Conservation (phyloP, 129 eudicot species). For the Chrysanthemum seticuspe region DNA sequence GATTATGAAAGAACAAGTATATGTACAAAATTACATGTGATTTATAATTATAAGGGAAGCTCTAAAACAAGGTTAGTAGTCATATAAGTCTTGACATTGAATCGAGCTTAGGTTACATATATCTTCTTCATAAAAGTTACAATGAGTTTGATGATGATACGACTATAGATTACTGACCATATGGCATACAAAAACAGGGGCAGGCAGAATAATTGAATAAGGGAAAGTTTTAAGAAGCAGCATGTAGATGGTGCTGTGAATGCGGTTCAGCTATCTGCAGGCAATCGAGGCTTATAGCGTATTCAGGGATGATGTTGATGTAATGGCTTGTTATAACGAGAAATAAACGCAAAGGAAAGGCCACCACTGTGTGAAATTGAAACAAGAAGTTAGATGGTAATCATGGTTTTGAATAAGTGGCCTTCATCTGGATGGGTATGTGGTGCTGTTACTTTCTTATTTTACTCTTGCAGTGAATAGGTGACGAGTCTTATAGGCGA, state of each 20-base stretch:
- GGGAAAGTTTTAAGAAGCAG: slow-evolving; percentile 13
- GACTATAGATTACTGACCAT: no score
- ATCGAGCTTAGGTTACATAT: no score
- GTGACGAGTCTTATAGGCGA: slow-evolving; percentile 5
- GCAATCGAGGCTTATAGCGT: slow-evolving; percentile 24
- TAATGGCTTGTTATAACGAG: slow-evolving; percentile 76
- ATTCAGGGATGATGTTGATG: slow-evolving; percentile 80
- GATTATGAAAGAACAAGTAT: no score
- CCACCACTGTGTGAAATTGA: slow-evolving; percentile 20
- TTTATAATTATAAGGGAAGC: no score
- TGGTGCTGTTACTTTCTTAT: neutral
- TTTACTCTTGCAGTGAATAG: neutral
- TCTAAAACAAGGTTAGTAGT: no score
- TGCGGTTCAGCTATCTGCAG: slow-evolving; percentile 60
- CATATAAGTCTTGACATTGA: no score
- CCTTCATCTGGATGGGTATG: neutral
- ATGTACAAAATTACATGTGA: no score
- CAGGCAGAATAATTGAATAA: no score
- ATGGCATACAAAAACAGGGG: no score
- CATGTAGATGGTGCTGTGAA: slow-evolving; percentile 69
- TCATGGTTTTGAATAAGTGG: neutral
- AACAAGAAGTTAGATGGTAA: neutral
- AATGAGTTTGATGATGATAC: no score
- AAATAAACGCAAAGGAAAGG: slow-evolving; percentile 78
- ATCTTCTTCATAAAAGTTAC: no score